A percentile compares a stretch with the other conserved stretches of the same genome.
Evolutionary conservation across 2,329 filamentous ascomycete genomes (phyloP).

Genomic region (Sporothrix pseudoabietina): DNA sequence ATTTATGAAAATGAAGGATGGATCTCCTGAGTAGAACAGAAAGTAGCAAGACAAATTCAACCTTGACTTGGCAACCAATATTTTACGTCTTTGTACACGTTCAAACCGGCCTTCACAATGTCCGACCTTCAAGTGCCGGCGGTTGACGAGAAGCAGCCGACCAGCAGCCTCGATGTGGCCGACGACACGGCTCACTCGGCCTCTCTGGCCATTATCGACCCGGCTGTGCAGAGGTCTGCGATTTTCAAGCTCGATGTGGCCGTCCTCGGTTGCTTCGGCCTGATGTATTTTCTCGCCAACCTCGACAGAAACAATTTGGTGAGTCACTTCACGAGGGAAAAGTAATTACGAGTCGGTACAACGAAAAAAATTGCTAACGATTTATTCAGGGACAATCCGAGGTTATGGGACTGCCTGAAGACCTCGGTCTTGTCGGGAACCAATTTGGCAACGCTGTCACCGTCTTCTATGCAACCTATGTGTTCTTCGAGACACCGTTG

Average conservation of each 20-base stretch:
- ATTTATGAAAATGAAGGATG: not conserved
- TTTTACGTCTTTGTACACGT: not conserved
- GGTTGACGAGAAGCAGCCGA: constrained; percentile 1
- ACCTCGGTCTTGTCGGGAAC: constrained; percentile 38
- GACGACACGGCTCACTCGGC: not conserved
- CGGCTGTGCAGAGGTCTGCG: constrained; percentile 27
- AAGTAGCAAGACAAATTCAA: not conserved
- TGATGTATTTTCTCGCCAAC: constrained; percentile 42
- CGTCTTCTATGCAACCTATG: constrained; percentile 47
- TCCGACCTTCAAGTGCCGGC: not conserved
- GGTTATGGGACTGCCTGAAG: constrained; percentile 42
- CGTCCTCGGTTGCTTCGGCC: constrained; percentile 34
- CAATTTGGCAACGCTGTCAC: constrained; percentile 45
- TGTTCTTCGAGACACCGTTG: constrained; percentile 52
- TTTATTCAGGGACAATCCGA: constrained; percentile 34
- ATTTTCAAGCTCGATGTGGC: constrained; percentile 33
- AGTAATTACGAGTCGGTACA: not conserved
- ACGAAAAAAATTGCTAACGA: not conserved
- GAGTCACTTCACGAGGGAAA: too few relatives aligned
- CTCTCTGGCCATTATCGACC: constrained; percentile 28
- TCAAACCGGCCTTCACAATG: not conserved
- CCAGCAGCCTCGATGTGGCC: constrained; percentile 23
- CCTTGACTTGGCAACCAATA: not conserved
- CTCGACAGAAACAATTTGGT: constrained; percentile 40
- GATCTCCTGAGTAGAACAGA: not conserved